Percentiles rank a stretch among this genome's conserved stretches.
Evolutionary conservation across 2,329 filamentous ascomycete genomes (phyloP).

Genomic region (Colletotrichum orbiculare): DNA sequence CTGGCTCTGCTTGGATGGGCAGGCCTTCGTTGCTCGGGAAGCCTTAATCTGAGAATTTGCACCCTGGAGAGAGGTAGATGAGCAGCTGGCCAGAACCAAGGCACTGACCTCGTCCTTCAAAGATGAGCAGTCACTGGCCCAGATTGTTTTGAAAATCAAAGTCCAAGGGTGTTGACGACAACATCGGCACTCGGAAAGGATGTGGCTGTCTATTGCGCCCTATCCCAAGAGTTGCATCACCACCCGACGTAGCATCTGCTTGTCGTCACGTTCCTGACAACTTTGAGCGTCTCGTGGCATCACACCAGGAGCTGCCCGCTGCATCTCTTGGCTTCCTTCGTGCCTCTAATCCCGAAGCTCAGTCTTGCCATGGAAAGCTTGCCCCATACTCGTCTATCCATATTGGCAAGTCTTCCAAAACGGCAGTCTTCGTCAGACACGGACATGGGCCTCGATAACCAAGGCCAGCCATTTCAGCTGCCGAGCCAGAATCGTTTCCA

Average conservation of each 20-base stretch:
- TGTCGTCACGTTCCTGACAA: constrained; percentile 28
- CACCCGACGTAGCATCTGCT: not conserved
- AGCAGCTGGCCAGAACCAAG: constrained; percentile 23
- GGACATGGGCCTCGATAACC: constrained; percentile 7
- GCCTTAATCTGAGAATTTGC: constrained; percentile 25
- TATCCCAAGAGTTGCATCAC: constrained; percentile 10
- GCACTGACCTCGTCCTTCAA: constrained; percentile 24
- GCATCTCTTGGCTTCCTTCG: constrained; percentile 16
- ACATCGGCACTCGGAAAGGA: not conserved
- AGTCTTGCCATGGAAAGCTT: constrained; percentile 10
- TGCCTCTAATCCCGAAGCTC: constrained; percentile 16
- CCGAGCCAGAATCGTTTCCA: no score
- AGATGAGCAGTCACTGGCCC: constrained; percentile 32
- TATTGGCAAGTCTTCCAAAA: constrained; percentile 14
- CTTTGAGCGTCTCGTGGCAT: constrained; percentile 3
- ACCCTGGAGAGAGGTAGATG: constrained; percentile 19
- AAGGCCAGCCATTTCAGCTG: no score
- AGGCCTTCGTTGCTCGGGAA: constrained; percentile 15
- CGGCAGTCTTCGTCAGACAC: constrained; percentile 18
- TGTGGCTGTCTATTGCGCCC: constrained; percentile 29
- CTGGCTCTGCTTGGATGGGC: constrained; percentile 7
- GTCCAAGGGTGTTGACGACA: constrained; percentile 23
- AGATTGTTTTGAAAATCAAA: constrained; percentile 18
- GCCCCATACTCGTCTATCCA: constrained; percentile 7
- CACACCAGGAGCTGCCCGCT: constrained; percentile 21